Base-by-base conservation (phyloP, 257 asterid species). In the Euphrasia confusa region DNA sequence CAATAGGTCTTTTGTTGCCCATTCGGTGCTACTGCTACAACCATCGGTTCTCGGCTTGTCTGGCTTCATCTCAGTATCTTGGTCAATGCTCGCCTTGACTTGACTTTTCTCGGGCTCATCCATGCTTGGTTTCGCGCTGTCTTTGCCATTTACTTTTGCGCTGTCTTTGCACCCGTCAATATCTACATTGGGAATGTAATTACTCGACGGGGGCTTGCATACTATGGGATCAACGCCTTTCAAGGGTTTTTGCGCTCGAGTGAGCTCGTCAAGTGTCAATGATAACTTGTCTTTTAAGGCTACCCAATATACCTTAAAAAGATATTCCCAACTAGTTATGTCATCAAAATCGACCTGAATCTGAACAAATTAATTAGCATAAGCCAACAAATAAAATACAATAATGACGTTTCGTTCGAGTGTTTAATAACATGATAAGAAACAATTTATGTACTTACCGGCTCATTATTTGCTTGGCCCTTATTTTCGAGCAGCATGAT, bases 271-370 rank as follows among this genome's bases (percentile, higher is more conserved):
- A 26, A 82, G 49, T 21, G 89, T 88, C 70, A 91, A 74, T 0
- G 90, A 85, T 50, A 85, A 64, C 55, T 77, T 78, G 63, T 78
- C 88, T 65, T 81, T 88, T 71, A 91, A 75, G 72, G 33, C 40
- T 60, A 81, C 76, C 98, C 98, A 91, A 69, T 91, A 91, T 55
- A 83, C 80, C 76, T 91, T 88, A 80, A 91, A 91, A 70, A 91
- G 95, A 81, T 91, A 85, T 68, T 91, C 98, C 94, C 96, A 91
- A 82, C 96, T 88, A 47, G 64, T 70, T 68, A 73, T 67, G 79
- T 88, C 98, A 69, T 91, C 96, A 75, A 91, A 91, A 84, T 91
- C 95, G 64, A 91, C 91, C 75, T 79, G 71, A 55, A 81, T 82
- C 95, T 87, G 89, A 79, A 69, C 21, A 21, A 21, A 21, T 21